Evolutionary conservation across 352 stramenopile species (phyloP).

Genomic region (Globisporangium parvum): DNA sequence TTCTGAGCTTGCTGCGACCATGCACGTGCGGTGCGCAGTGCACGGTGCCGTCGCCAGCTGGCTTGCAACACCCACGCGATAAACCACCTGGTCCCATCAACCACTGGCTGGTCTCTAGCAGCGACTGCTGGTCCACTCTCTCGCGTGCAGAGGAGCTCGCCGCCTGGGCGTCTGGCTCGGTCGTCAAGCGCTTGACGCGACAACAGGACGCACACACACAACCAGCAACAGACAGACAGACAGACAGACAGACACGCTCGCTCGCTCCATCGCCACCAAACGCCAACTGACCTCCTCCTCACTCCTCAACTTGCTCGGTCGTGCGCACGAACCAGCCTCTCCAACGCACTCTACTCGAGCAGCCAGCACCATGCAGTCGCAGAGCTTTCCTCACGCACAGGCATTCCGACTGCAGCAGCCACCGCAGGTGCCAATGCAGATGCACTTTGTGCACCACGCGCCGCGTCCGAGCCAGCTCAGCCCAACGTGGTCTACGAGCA

Average conservation of each 20-base stretch:
- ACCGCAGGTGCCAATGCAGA: not conserved
- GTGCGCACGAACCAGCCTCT: not conserved
- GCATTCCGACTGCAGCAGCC: not conserved
- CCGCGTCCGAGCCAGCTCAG: not conserved
- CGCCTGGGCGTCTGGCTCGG: no score
- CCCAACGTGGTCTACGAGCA: slow-evolving; percentile 3
- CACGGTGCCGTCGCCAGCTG: not conserved
- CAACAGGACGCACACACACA: not conserved
- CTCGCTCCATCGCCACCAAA: not conserved
- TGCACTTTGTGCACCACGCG: not conserved
- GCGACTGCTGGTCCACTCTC: not conserved
- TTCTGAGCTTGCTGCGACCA: not conserved
- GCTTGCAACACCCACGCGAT: not conserved
- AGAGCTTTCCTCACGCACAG: not conserved
- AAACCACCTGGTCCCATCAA: not conserved
- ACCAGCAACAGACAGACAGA: no score
- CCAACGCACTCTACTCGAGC: no score
- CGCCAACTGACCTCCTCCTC: not conserved
- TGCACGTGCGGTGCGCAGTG: not conserved
- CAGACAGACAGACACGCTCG: not conserved
- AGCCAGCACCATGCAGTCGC: not conserved
- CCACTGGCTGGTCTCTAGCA: not conserved
- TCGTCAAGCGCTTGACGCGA: not conserved
- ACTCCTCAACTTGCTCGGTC: not conserved
- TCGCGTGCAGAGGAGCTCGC: not conserved